A percentile compares a stretch with the other conserved stretches of the same genome.
phyloP scores from a whole-genome alignment of 352 stramenopile genomes.

The Phytopythium vexans region DNA sequence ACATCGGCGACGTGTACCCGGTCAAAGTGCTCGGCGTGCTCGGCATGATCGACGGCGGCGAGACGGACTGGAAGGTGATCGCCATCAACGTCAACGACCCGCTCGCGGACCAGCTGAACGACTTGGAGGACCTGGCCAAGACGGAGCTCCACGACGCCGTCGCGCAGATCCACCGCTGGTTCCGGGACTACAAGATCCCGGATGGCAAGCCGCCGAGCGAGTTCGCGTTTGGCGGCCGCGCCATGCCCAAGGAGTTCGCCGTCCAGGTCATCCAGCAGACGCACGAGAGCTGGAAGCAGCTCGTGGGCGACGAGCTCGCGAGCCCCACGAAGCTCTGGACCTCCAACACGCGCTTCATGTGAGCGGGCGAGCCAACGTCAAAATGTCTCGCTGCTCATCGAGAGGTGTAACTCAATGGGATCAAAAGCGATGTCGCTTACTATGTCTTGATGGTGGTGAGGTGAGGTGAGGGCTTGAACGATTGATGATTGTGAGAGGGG shows the following conservation, averaged over 20 bases:
- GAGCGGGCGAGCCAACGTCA: background rate
- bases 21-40: conserved; percentile 98
- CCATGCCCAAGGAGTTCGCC: conserved; percentile 79
- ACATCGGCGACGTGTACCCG: conserved; percentile 91
- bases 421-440: background rate
- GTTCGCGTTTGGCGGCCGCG: conserved; percentile 98
- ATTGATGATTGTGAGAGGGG: no score
- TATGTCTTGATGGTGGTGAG: no score
- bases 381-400: background rate
- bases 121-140: conserved; percentile 87
- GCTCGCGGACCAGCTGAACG: conserved; percentile 93
- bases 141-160: conserved; percentile 73
- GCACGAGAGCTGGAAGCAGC: conserved; percentile 85
- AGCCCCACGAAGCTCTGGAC: conserved; percentile 67
- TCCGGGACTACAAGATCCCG: conserved; percentile 99
- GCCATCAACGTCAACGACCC: conserved; percentile 95
- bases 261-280: conserved; percentile 90
- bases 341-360: conserved; percentile 31
- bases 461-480: no score
- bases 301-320: conserved; percentile 52
- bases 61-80: conserved; percentile 99
- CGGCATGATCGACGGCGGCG: conserved; percentile 99
- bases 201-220: conserved; percentile 98
- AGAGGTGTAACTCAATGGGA: background rate
- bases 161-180: conserved; percentile 90